Evolutionary conservation across 108 stramenopile species (phyloP), one percentile per base, ranked within the genome.

Genomic region (Cylindrotheca closterium): DNA sequence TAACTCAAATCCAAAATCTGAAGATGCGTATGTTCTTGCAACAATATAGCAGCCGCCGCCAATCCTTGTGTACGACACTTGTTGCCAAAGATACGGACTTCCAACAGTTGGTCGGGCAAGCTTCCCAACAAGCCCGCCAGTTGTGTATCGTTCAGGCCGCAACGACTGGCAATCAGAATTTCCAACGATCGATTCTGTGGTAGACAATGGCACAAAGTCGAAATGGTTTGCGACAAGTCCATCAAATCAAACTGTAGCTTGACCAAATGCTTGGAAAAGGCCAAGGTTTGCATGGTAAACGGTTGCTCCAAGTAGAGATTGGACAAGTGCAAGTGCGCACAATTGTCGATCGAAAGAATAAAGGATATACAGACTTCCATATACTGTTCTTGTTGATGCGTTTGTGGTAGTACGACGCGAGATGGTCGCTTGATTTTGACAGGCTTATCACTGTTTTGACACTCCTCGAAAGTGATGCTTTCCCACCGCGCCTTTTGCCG

Each of bases 401-500:
- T 42, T 42, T 42, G 37, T 42, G 37, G 37, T 42, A 42, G 15
- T 42, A 42, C 15, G 15, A 42, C 37, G 17, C 37, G 0, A 25
- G 26, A 18, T 1, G 0, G 33, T 58, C 58, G 34, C 37, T 34
- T n/a, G 2, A 42, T 42, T 15, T 7, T 42, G 15, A 42, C 37
- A 7, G 37, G 37, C 15, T 42, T 42, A 15, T 10, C 8, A 45
- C 5, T 55, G n/a, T 47, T 45, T 22, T n/a, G 33, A 51, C 55
- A 57, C 18, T 49, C 55, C 21, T 74, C 73, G 3, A 74, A 22
- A 4, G 58, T 56, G 28, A 74, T 74, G 15, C 45, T 59, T n/a
- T 74, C 60, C 73, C 73, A 74, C 32, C 73, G 60, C 18, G 60
- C 65, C 59, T 74, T 74, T 58, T 74, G 73, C 34, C 73, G 73